phyloP scores from a whole-genome alignment of 768 basidiomycete species.

The Lactarius indigo region DNA sequence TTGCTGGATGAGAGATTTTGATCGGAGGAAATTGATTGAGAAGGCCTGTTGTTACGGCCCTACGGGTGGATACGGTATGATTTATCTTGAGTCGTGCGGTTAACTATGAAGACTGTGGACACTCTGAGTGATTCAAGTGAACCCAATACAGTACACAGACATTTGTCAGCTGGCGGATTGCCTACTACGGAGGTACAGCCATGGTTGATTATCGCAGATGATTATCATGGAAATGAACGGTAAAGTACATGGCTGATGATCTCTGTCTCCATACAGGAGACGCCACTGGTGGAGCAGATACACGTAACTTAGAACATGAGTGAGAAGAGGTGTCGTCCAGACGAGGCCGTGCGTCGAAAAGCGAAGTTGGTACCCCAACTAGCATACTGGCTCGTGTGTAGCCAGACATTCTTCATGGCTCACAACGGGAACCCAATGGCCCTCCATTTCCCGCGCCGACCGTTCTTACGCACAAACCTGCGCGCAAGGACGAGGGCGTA shows the following conservation, averaged over 20 bases:
- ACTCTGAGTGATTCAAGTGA: too few species aligned
- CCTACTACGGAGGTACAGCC: neutral
- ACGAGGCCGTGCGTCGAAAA: neutral
- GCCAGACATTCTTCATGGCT: neutral
- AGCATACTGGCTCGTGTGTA: neutral
- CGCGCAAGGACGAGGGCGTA: neutral
- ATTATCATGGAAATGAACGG: neutral
- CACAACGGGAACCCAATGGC: neutral
- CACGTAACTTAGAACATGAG: neutral
- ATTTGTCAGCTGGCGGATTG: too few species aligned
- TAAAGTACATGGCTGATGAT: neutral
- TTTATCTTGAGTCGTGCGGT: too few species aligned
- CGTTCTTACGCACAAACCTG: neutral
- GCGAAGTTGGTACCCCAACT: neutral
- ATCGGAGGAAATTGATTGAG: too few species aligned
- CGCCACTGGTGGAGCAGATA: neutral
- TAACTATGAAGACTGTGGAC: too few species aligned
- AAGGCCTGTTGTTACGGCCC: too few species aligned
- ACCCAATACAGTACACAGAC: too few species aligned
- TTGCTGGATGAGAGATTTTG: too few species aligned
- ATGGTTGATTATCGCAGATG: neutral
- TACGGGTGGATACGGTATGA: too few species aligned
- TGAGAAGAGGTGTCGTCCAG: neutral
- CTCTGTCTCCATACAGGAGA: neutral
- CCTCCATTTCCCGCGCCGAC: neutral